phyloP scores from a whole-genome alignment of 345 rosid genomes.

The Corchorus olitorius region DNA sequence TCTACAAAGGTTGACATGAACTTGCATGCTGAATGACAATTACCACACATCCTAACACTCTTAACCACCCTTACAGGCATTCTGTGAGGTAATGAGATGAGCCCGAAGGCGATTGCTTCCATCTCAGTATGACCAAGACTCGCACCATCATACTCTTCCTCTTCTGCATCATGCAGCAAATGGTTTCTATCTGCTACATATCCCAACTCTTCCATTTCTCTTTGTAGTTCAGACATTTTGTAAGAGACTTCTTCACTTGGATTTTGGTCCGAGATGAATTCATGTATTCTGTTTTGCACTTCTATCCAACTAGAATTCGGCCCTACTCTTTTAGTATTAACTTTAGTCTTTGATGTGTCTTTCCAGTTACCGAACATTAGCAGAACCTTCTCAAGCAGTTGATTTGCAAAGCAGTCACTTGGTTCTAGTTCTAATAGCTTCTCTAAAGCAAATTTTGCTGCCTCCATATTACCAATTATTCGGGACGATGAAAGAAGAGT shows the following conservation, averaged over 20 bases:
- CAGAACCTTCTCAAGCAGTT: slow-evolving; percentile 22
- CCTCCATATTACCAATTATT: slow-evolving; percentile 19
- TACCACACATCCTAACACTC: slow-evolving; percentile 29
- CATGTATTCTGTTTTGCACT: slow-evolving; percentile 22
- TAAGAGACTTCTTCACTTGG: slow-evolving; percentile 5
- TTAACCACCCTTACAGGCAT: slow-evolving; percentile 26
- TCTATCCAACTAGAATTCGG: slow-evolving; percentile 25
- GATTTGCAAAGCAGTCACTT: slow-evolving; percentile 19
- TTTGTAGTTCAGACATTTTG: slow-evolving; percentile 26
- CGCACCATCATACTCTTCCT: slow-evolving; percentile 25
- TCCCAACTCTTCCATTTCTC: slow-evolving; percentile 25
- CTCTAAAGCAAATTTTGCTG: slow-evolving; percentile 28
- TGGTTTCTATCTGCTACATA: slow-evolving; percentile 19
- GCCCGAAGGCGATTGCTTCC: slow-evolving; percentile 32
- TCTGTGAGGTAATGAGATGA: slow-evolving; percentile 17
- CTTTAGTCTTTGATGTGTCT: slow-evolving; percentile 5
- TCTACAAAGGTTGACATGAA: slow-evolving; percentile 31
- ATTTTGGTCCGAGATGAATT: slow-evolving; percentile 24
- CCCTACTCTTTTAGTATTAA: neutral
- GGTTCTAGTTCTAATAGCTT: slow-evolving; percentile 32
- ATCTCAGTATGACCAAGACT: slow-evolving; percentile 29
- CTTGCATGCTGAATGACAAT: slow-evolving; percentile 29
- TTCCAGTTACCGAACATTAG: slow-evolving; percentile 26
- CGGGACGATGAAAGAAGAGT: slow-evolving; percentile 27
- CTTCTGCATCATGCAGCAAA: slow-evolving; percentile 24